Conservation (phyloP, 352 stramenopile species). For the Phytophthora vignae region DNA sequence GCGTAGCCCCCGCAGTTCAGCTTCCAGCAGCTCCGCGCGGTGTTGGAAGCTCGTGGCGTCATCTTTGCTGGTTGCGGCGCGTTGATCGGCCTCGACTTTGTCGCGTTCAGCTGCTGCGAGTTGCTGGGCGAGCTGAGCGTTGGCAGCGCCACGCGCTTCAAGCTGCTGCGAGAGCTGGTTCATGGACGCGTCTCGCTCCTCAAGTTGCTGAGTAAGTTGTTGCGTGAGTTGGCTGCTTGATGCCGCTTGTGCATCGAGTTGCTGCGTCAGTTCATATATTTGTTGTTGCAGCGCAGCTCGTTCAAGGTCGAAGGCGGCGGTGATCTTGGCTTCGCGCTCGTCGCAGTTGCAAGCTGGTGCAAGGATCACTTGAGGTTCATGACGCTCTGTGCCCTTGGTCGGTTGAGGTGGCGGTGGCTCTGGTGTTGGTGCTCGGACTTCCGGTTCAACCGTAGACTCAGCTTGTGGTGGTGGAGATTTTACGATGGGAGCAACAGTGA, state of each 20-base stretch:
- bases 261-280: slow-evolving; percentile 38
- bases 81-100: slow-evolving; percentile 33
- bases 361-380: not conserved
- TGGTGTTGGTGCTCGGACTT: not conserved
- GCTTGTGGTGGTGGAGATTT: not conserved
- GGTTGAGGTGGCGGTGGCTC: not conserved
- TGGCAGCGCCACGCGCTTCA: slow-evolving; percentile 28
- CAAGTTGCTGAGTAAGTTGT: slow-evolving; percentile 41
- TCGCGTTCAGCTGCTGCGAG: slow-evolving; percentile 22
- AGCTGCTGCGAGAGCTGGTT: slow-evolving; percentile 37
- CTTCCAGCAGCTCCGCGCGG: slow-evolving; percentile 26
- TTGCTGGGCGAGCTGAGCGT: slow-evolving; percentile 45
- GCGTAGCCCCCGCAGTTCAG: slow-evolving; percentile 20
- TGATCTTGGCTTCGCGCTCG: slow-evolving; percentile 23
- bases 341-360: slow-evolving; percentile 25
- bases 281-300: slow-evolving; percentile 34
- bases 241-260: slow-evolving; percentile 30
- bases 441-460: not conserved
- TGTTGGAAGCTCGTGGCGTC: slow-evolving; percentile 26
- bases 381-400: not conserved
- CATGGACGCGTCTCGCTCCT: slow-evolving; percentile 5
- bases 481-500: not conserved
- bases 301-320: slow-evolving; percentile 36
- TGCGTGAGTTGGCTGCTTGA: slow-evolving; percentile 18
- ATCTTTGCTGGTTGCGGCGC: slow-evolving; percentile 20